Percentiles rank a stretch among this genome's conserved stretches.
These are phyloP conservation scores for Penstemon newberryi DNA, from an alignment of 257 asterid species.

Conservation along the genomic window DNA sequence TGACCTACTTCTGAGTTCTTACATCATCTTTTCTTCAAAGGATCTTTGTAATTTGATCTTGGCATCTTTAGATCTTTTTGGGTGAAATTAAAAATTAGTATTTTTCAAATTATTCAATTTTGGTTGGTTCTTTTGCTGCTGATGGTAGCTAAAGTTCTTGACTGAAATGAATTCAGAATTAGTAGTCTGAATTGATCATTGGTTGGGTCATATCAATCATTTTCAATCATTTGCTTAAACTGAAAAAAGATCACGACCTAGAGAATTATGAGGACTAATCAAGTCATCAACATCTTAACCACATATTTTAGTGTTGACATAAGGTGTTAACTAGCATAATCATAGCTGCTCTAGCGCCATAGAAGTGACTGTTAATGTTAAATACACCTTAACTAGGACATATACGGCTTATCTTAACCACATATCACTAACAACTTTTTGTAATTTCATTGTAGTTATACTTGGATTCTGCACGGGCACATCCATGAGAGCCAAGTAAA, in stretches of 20 bases:
- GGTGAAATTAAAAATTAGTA: not conserved
- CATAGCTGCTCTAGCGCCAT: not conserved
- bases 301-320: not conserved
- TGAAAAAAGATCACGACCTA: constrained; percentile 18
- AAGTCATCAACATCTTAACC: constrained; percentile 20
- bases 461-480: no score
- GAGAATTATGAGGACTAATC: constrained; percentile 20
- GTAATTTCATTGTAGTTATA: no score
- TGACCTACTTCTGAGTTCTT: constrained; percentile 19
- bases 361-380: no score
- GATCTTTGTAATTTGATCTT: not conserved
- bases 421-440: no score
- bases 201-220: not conserved
- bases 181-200: not conserved
- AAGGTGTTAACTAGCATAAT: constrained; percentile 22
- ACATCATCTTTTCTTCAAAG: not conserved
- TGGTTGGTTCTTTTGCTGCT: no score
- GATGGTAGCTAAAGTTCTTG: no score
- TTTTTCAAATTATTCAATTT: constrained; percentile 2
- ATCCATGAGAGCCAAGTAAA: no score
- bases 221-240: constrained; percentile 40
- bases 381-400: no score
- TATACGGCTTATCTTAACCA: no score
- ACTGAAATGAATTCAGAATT: no score
- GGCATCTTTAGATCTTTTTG: not conserved